phyloP scores from a whole-genome alignment of 495 filamentous ascomycete species.

The Cetradonia linearis region DNA sequence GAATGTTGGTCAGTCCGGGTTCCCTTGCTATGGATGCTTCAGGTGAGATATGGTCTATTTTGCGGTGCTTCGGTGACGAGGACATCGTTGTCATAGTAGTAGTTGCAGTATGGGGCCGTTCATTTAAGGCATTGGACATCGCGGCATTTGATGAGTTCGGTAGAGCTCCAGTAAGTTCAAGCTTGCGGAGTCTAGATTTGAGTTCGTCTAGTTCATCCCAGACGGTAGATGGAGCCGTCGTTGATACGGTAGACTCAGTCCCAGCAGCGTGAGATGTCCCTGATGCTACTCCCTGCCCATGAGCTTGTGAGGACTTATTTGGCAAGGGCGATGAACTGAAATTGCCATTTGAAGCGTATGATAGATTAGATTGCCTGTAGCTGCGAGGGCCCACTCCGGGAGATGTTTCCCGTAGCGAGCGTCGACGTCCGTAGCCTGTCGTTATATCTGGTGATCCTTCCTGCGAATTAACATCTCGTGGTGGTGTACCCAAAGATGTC shows the following conservation, averaged over 20 bases:
- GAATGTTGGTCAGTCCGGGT: slow-evolving; percentile 36
- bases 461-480: slow-evolving; percentile 34
- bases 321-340: slow-evolving; percentile 50
- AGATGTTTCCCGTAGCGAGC: slow-evolving; percentile 35
- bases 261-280: slow-evolving; percentile 48
- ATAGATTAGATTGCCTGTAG: slow-evolving; percentile 47
- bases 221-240: slow-evolving; percentile 79
- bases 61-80: slow-evolving; percentile 63
- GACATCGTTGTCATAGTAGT: slow-evolving; percentile 92
- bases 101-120: slow-evolving; percentile 80
- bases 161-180: slow-evolving; percentile 84
- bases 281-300: slow-evolving; percentile 28
- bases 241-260: slow-evolving; percentile 76
- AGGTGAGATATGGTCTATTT: slow-evolving; percentile 44
- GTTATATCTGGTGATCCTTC: slow-evolving; percentile 40
- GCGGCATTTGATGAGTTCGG: slow-evolving; percentile 71
- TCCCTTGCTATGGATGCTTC: slow-evolving; percentile 30
- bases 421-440: slow-evolving; percentile 35
- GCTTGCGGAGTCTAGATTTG: slow-evolving; percentile 81
- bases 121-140: slow-evolving; percentile 56
- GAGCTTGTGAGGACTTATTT: slow-evolving; percentile 34
- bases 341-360: slow-evolving; percentile 41
- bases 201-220: slow-evolving; percentile 98
- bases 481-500: slow-evolving; percentile 37
- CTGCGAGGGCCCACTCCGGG: slow-evolving; percentile 29